These are phyloP conservation scores for Trichophyton schoenleinii DNA, from an alignment of 2,329 filamentous ascomycete species.

Conservation along the genomic window DNA sequence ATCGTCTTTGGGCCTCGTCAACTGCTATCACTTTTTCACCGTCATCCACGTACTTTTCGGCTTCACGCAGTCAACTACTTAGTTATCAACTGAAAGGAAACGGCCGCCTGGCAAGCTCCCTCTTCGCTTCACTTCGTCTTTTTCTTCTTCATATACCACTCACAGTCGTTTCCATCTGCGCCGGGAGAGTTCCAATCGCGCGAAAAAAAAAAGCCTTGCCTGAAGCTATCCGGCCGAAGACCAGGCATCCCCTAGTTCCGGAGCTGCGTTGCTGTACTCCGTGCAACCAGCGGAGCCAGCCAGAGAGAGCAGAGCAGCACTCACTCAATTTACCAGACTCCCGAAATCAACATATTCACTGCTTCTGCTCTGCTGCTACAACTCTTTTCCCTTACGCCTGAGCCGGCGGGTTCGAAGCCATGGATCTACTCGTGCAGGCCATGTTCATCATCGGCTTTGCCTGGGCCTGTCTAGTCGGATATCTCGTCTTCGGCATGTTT, in stretches of 20 bases:
- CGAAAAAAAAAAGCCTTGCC: neutral
- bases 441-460: slow-evolving; percentile 13
- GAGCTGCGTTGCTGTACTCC: too few relatives aligned
- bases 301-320: too few relatives aligned
- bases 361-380: too few relatives aligned
- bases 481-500: slow-evolving; percentile 14
- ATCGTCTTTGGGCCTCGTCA: neutral
- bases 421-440: slow-evolving; percentile 12
- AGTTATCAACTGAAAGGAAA: too few relatives aligned
- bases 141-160: neutral
- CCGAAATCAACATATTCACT: too few relatives aligned
- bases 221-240: neutral
- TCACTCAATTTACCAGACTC: too few relatives aligned
- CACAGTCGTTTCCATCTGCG: neutral
- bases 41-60: too few relatives aligned
- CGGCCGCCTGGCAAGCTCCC: neutral
- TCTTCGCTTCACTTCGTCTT: neutral
- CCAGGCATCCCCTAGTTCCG: neutral
- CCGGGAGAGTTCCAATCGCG: neutral
- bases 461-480: slow-evolving; percentile 14
- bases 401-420: slow-evolving; percentile 2
- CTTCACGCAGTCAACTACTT: too few relatives aligned
- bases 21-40: too few relatives aligned
- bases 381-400: neutral
- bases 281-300: too few relatives aligned